Percentiles rank a stretch among this genome's conserved stretches.
Conservation (phyloP, 2,329 filamentous ascomycete species). For the Beauveria bassiana region DNA sequence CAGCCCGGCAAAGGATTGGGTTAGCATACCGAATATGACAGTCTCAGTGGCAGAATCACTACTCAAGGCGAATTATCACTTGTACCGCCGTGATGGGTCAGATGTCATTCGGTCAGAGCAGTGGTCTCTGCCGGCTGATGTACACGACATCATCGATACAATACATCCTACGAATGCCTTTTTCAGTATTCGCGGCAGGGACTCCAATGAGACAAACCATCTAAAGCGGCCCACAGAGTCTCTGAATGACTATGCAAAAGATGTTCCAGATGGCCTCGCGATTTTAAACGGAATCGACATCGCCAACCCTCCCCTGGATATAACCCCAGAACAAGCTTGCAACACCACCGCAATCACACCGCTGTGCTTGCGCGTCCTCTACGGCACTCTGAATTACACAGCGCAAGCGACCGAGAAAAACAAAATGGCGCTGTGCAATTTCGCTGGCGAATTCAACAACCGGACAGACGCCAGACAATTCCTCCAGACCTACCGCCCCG, state of each 20-base stretch:
- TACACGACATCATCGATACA: neutral
- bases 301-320: neutral
- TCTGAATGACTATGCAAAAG: neutral
- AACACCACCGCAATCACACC: conserved; percentile 2
- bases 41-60: neutral
- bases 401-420: neutral
- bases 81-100: neutral
- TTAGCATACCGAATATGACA: neutral
- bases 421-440: conserved; percentile 4
- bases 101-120: neutral
- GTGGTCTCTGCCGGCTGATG: neutral
- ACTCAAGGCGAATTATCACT: neutral
- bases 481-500: neutral
- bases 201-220: neutral
- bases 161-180: conserved; percentile 3
- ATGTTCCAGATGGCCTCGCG: neutral
- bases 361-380: neutral
- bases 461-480: neutral
- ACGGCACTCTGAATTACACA: conserved; percentile 3
- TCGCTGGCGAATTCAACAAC: conserved; percentile 8
- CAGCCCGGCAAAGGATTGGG: conserved; percentile 1
- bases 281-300: conserved; percentile 1
- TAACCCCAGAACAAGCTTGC: neutral
- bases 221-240: neutral
- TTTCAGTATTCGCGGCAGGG: neutral